Evolutionary conservation across 2,329 filamentous ascomycete genomes (phyloP), one percentile per base, ranked within the genome.

Genomic region (Talaromyces sp.): DNA sequence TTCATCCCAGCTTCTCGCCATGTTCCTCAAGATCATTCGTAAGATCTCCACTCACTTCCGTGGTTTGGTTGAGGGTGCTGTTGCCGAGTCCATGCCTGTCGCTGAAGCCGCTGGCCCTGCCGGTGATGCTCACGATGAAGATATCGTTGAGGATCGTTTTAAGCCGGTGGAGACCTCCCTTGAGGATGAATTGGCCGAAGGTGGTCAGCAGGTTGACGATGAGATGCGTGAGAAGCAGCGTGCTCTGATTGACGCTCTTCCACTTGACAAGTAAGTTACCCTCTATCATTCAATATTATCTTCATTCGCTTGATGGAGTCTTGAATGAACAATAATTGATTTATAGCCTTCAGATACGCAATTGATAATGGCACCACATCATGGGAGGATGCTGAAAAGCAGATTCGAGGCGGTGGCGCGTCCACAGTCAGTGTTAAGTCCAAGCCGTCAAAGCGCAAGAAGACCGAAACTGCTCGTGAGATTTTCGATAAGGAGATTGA

Each of bases 1-100:
- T 1, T 82, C 85, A 2, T 87, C 86, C 40, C 94, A 97, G 75
- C 78, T 97, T 3, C 80, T 99, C 57, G 92, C 93, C 55, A 96
- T 97, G 88, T 97, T 99, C 73, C 90, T 96, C 71, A 99, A 99
- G 80, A 88, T 96, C 55, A 82, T 97, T 54, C 86, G 91, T 60
- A 97, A 97, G 77, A 82, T 96, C 35, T 89, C 89, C 2, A 80
- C 83, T 2, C 84, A 92, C 68, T 94, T 99, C 74, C 84, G 86
- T 29, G 77, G 81, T 3, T 75, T 97, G 1, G 81, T 97, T 2
- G 84, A 91, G 37, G 85, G 84, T 3, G 91, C 90, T 0, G 86
- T 88, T 10, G 86, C 85, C 51, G 83, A 85, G 1, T 80, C 84
- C 42, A 77, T 92, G 64, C 87, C 88, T 3, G 75, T 78, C 40